Conservation (phyloP, 1,284 basidiomycete genomes). For the Sanghuangporus sanghuang region DNA sequence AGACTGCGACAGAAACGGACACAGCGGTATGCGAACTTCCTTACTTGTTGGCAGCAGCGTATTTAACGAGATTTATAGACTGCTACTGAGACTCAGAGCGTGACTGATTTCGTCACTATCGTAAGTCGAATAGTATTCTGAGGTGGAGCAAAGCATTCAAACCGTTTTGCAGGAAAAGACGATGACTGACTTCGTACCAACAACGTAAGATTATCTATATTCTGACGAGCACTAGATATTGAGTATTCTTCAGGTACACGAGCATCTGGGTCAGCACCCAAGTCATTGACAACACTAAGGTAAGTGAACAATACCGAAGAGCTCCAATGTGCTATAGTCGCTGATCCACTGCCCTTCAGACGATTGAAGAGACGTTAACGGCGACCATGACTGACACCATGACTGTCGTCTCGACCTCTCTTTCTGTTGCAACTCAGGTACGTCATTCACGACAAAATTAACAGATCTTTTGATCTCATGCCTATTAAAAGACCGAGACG, state of each 20-base stretch:
- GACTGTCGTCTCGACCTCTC: slow-evolving; percentile 27
- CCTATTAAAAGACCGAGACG: slow-evolving; percentile 25
- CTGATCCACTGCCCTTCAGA: slow-evolving; percentile 39
- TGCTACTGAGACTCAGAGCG: slow-evolving; percentile 23
- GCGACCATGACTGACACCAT: slow-evolving; percentile 40
- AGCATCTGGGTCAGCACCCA: slow-evolving; percentile 49
- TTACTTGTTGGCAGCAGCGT: slow-evolving; percentile 11
- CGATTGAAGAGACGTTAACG: slow-evolving; percentile 42
- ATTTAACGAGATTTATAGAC: slow-evolving; percentile 19
- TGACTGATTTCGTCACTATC: slow-evolving; percentile 23
- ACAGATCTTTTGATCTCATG: neutral
- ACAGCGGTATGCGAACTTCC: slow-evolving; percentile 6
- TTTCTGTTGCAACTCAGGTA: slow-evolving; percentile 7
- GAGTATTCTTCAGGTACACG: slow-evolving; percentile 48
- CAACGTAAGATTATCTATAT: slow-evolving; percentile 28
- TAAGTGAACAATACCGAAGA: slow-evolving; percentile 2
- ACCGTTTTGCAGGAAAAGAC: neutral
- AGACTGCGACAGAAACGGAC: slow-evolving; percentile 25
- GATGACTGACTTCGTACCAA: slow-evolving; percentile 1
- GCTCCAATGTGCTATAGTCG: neutral
- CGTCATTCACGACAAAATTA: slow-evolving; percentile 11
- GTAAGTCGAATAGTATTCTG: neutral
- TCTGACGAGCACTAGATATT: neutral
- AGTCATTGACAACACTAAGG: slow-evolving; percentile 53
- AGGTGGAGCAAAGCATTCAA: slow-evolving; percentile 14